Base-by-base conservation (phyloP, 1,284 basidiomycete genomes). In the Cutaneotrichosporon curvatum region DNA sequence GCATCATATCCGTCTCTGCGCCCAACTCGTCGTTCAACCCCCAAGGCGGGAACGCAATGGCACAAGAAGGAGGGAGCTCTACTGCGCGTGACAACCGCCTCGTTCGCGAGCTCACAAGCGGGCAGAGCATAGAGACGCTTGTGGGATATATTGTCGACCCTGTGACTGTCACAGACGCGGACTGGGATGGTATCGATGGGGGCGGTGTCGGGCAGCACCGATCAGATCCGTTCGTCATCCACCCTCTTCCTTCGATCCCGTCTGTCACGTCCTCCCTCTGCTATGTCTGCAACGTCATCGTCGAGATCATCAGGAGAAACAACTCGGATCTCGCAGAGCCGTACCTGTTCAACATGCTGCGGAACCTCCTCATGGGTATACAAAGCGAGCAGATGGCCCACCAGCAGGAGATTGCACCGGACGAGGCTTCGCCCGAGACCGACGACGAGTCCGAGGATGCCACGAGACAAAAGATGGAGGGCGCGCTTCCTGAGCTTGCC, bases 311-410 rank as follows among this genome's bases (percentile, higher is more conserved):
- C 59, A 81, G 95, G 46, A 92, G 97, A 70, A 98, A 98, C 73
- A 98, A 98, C 71, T 94, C 91, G 43, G 94, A 99, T 69, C 96
- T 92, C 68, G 94, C 95, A 64, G 95, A 99, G 73, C 94, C 92
- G 14, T 95, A 94, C 69, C 78, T 97, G n/a, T 95, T 96, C 74
- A 90, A 96, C 67, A 91, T 88, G 1, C 74, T 96, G 36, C 83
- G 91, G 40, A 90, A 92, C 65, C 81, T 88, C 39, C 78, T 96
- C 23, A 90, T 95, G 55, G 82, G 84, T 48, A 79, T 90, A 6
- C 62, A 53, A 37, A 50, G 45, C 41, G 50, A 53, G 40, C 47
- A 41, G 12, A 45, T 52, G 37, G 37, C 39, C 8, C 32, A 19
- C 4, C 14, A 12, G 16, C 32, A 21, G n/a, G 50, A 54, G 2